These are phyloP conservation scores for Globisporangium lucens DNA, from an alignment of 352 stramenopile species.

Conservation along the genomic window DNA sequence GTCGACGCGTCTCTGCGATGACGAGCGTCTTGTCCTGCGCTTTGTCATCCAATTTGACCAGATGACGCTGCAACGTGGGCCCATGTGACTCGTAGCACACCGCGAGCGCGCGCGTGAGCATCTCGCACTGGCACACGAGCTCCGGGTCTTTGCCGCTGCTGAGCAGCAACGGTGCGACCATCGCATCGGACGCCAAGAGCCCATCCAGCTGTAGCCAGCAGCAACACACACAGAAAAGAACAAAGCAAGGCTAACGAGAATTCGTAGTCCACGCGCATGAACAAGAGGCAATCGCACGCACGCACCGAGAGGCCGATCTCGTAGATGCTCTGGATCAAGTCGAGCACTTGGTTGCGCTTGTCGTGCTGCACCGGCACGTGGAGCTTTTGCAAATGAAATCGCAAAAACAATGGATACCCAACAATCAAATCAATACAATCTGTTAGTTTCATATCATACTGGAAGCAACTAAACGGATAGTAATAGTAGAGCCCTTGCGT, in stretches of 20 bases:
- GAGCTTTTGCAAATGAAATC: slow-evolving; percentile 37
- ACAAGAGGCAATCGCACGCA: background rate
- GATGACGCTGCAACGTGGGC: slow-evolving; percentile 38
- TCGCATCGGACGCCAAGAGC: slow-evolving; percentile 21
- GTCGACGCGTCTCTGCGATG: slow-evolving; percentile 42
- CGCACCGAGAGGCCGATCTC: slow-evolving; percentile 47
- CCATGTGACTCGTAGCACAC: slow-evolving; percentile 62
- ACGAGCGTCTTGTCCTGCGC: slow-evolving; percentile 26
- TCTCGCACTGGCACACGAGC: slow-evolving; percentile 22
- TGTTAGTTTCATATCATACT: background rate
- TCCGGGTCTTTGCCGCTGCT: slow-evolving; percentile 27
- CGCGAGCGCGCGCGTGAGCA: slow-evolving; percentile 47
- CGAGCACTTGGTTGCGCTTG: slow-evolving; percentile 35
- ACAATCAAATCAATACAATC: background rate
- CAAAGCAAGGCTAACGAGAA: background rate
- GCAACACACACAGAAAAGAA: background rate
- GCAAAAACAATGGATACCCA: background rate
- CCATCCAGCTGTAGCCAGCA: slow-evolving; percentile 11
- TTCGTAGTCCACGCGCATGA: background rate
- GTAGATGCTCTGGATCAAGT: slow-evolving; percentile 39
- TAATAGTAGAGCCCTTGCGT: no score
- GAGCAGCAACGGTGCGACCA: slow-evolving; percentile 33
- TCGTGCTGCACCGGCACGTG: slow-evolving; percentile 22
- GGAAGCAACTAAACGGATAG: no score
- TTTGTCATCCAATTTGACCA: slow-evolving; percentile 44